Conservation (phyloP, 305 asterid genomes). For the Ilex paraguariensis region DNA sequence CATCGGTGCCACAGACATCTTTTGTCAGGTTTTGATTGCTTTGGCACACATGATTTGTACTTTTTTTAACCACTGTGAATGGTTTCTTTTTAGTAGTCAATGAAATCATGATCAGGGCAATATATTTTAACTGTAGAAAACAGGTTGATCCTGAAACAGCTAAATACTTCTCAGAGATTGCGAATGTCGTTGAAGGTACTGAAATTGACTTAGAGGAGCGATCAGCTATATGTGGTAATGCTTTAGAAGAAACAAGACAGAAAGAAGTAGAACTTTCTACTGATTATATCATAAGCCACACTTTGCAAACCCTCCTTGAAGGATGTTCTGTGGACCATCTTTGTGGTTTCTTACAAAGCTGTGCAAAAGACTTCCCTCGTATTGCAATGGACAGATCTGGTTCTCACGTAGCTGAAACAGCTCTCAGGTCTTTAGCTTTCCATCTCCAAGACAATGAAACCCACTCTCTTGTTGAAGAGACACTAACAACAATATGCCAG, state of each 20-base stretch:
- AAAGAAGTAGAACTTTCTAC: conserved; percentile 92
- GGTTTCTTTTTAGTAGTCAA: not conserved
- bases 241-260: conserved; percentile 91
- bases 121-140: conserved; percentile 37
- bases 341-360: conserved; percentile 63
- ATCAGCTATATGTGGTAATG: conserved; percentile 68
- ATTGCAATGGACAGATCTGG: conserved; percentile 91
- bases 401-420: conserved; percentile 95
- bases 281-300: conserved; percentile 90
- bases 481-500: conserved; percentile 59
- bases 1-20: conserved; percentile 32
- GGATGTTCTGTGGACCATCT: conserved; percentile 75
- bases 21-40: conserved; percentile 52
- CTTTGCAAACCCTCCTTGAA: conserved; percentile 83
- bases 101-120: not conserved
- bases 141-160: conserved; percentile 83
- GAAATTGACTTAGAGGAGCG: conserved; percentile 80
- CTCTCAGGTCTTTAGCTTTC: conserved; percentile 70
- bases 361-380: conserved; percentile 47
- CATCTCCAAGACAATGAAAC: conserved; percentile 68
- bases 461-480: conserved; percentile 51
- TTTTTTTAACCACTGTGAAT: not conserved
- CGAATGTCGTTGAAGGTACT: conserved; percentile 70
- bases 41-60: conserved; percentile 9
- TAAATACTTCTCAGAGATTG: conserved; percentile 78